Evolutionary conservation across 495 filamentous ascomycete genomes (phyloP).

Genomic region (Aspergillus diversus): DNA sequence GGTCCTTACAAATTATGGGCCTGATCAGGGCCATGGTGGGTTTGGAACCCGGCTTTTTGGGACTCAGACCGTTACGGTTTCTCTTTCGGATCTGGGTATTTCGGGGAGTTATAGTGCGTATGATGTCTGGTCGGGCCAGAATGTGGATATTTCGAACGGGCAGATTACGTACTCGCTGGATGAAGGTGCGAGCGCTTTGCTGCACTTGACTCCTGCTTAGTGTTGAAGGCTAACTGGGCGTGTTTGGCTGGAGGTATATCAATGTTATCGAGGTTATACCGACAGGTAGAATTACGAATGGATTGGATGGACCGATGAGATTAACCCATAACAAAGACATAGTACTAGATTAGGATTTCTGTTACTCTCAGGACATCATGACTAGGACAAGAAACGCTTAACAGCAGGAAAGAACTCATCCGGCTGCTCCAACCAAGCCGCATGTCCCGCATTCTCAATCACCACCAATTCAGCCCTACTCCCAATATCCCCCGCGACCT

Average conservation of each 20-base stretch:
- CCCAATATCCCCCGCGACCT: background rate
- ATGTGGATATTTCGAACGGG: background rate
- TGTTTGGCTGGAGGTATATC: too few relatives aligned
- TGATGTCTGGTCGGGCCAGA: background rate
- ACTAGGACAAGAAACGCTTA: background rate
- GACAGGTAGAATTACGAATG: too few relatives aligned
- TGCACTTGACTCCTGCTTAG: background rate
- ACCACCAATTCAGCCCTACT: slow-evolving; percentile 6
- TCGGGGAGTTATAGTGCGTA: background rate
- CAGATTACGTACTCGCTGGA: background rate
- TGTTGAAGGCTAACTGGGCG: too few relatives aligned
- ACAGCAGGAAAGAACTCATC: slow-evolving; percentile 2
- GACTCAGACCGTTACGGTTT: background rate
- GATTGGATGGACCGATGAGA: too few relatives aligned
- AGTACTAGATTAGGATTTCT: too few relatives aligned
- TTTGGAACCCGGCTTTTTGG: background rate
- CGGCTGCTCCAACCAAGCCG: slow-evolving; percentile 8
- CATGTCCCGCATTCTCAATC: slow-evolving; percentile 8
- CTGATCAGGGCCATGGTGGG: background rate
- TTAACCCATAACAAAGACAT: too few relatives aligned
- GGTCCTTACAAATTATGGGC: background rate
- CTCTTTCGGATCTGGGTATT: background rate
- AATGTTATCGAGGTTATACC: too few relatives aligned
- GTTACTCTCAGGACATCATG: too few relatives aligned
- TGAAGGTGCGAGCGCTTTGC: background rate